Evolutionary conservation across 345 rosid genomes (phyloP).

Genomic region (Lepidium didymum): DNA sequence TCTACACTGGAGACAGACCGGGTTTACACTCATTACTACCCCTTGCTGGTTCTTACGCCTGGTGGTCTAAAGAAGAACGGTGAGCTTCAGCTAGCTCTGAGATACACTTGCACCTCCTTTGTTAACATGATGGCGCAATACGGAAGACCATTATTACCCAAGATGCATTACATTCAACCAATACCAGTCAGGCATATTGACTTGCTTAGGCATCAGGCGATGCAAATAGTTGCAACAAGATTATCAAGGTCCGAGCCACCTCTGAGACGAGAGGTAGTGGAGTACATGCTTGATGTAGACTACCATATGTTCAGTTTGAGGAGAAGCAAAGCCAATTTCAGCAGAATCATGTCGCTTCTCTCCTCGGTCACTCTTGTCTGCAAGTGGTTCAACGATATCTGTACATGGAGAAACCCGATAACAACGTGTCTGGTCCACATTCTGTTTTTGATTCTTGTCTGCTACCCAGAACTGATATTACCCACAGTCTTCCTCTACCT

Average conservation of each 20-base stretch:
- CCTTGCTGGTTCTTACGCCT: slow-evolving; percentile 65
- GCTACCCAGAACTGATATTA: slow-evolving; percentile 80
- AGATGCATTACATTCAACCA: slow-evolving; percentile 85
- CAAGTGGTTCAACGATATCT: slow-evolving; percentile 74
- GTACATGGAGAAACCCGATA: slow-evolving; percentile 84
- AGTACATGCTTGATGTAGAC: slow-evolving; percentile 95
- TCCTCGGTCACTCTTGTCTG: slow-evolving; percentile 56
- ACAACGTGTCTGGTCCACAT: slow-evolving; percentile 74
- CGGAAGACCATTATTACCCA: slow-evolving; percentile 84
- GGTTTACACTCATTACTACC: slow-evolving; percentile 89
- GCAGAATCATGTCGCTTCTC: slow-evolving; percentile 70
- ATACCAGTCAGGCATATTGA: slow-evolving; percentile 71
- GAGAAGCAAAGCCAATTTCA: slow-evolving; percentile 91
- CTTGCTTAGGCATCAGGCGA: slow-evolving; percentile 78
- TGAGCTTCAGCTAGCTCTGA: slow-evolving; percentile 83
- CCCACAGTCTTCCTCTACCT: slow-evolving; percentile 90
- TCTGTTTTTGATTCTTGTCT: slow-evolving; percentile 74
- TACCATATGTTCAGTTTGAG: slow-evolving; percentile 87
- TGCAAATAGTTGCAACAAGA: slow-evolving; percentile 74
- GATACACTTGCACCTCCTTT: slow-evolving; percentile 83
- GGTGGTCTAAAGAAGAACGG: slow-evolving; percentile 80
- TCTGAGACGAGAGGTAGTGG: slow-evolving; percentile 70
- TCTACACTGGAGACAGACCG: slow-evolving; percentile 83
- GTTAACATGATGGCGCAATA: slow-evolving; percentile 85
- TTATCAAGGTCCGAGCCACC: slow-evolving; percentile 88